Percentiles rank a stretch among this genome's conserved stretches.
Conservation (phyloP, 306 rosid genomes). For the Castanospermum australe region DNA sequence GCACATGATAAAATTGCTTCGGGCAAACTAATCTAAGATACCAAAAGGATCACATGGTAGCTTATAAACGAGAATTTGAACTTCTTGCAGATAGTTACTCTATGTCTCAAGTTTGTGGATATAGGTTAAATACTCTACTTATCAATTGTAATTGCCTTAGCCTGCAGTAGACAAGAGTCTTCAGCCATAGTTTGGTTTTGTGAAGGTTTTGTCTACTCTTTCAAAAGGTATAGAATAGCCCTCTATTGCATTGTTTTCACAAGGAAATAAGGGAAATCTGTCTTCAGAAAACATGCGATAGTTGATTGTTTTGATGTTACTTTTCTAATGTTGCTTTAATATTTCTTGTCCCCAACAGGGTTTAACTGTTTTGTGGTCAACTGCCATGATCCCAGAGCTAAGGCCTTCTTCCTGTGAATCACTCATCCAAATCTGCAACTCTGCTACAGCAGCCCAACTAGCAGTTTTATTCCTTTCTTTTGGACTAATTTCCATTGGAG, state of each 20-base stretch:
- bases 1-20: neutral
- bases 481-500: conserved; percentile 53
- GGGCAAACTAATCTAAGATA: neutral
- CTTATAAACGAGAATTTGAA: neutral
- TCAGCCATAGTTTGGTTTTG: neutral
- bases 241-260: neutral
- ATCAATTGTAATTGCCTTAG: neutral
- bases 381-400: conserved; percentile 46
- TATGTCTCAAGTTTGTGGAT: too few relatives aligned
- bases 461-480: conserved; percentile 38
- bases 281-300: neutral
- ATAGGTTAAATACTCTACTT: neutral
- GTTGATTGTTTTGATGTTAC: neutral
- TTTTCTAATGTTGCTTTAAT: neutral
- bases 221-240: neutral
- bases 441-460: conserved; percentile 39
- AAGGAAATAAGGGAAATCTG: neutral
- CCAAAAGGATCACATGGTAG: neutral
- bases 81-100: neutral
- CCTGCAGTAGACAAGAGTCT: neutral
- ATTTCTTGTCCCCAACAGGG: conserved; percentile 45
- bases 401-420: conserved; percentile 34
- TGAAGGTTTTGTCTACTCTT: neutral
- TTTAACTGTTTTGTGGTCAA: conserved; percentile 42
- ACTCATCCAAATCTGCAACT: neutral